These are phyloP conservation scores for Golubevia sp. DNA, from an alignment of 1,284 basidiomycete genomes.

Conservation along the genomic window DNA sequence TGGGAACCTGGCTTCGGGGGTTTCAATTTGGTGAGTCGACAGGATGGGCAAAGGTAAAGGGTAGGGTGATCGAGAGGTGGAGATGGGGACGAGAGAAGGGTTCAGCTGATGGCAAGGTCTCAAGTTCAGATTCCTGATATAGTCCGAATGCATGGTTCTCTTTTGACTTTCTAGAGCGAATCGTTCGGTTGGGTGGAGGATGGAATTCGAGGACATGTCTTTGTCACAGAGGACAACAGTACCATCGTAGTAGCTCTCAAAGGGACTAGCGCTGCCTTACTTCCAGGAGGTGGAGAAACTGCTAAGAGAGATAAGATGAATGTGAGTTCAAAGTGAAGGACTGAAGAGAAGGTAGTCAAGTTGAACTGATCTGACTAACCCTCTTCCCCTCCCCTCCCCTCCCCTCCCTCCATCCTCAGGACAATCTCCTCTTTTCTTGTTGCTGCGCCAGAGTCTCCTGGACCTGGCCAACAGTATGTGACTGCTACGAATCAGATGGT, in stretches of 20 bases:
- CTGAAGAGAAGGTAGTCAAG: too few species aligned
- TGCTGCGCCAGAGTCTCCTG: constrained; percentile 94
- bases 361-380: constrained; percentile 2
- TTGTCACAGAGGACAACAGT: constrained; percentile 67
- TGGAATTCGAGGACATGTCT: constrained; percentile 86
- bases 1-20: constrained; percentile 44
- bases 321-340: too few species aligned
- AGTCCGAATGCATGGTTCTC: constrained; percentile 1
- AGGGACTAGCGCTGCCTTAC: constrained; percentile 80
- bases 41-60: too few species aligned
- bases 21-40: constrained; percentile 21
- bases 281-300: constrained; percentile 84
- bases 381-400: background rate
- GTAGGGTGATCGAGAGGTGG: too few species aligned
- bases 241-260: constrained; percentile 91
- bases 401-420: constrained; percentile 60
- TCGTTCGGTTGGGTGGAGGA: constrained; percentile 93
- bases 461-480: constrained; percentile 93
- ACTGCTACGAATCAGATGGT: constrained; percentile 69
- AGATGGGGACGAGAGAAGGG: too few species aligned
- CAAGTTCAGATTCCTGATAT: constrained; percentile 1
- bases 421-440: constrained; percentile 96
- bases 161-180: constrained; percentile 66
- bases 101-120: constrained; percentile 7
- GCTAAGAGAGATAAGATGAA: constrained; percentile 89